Evolutionary conservation across 495 filamentous ascomycete genomes (phyloP), one percentile per base, ranked within the genome.

Genomic region (Patellaria atrata): DNA sequence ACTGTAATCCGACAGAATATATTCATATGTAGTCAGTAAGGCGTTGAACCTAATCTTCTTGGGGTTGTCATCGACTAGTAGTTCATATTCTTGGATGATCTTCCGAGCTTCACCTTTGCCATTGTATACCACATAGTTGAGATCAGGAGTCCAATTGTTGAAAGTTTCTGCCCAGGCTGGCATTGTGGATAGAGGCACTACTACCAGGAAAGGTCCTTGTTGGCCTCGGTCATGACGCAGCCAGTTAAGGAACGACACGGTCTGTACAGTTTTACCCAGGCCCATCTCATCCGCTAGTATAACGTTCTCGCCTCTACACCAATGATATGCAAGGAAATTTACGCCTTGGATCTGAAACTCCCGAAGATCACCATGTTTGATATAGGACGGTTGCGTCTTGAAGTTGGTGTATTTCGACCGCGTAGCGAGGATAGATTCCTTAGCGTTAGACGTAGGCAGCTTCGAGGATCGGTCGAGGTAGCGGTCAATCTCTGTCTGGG

Each of bases 211-310:
- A 0, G 89, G 89, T 0, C 89, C 89, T 58, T 96, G 75, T 50
- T 96, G 91, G 30, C 65, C 65, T 36, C 87, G 66, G 27, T 82
- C 77, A 60, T 94, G 86, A n/a, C 85, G 79, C 41, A 99, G 68
- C 86, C 91, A 96, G 53, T 87, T 94, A 63, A 94, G 77, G 55
- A 96, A 96, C 0, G 89, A 68, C 14, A 99, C 85, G 1, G 87
- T 94, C 57, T 99, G 89, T 2, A 99, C 87, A 1, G 89, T 99
- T 62, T 99, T 99, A 16, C 89, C 89, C 18, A 99, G 65, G 36
- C 89, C 89, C 89, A 99, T 99, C 53, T 99, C 89, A 46, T 99
- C 89, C 9, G 89, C 89, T 10, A 99, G 66, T 33, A 99, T 93
- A 43, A 94, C 86, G 48, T 94, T 96, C 46, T 83, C 81, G 27